Evolutionary conservation across 2,329 filamentous ascomycete genomes (phyloP).

Genomic region (Blastomyces silverae): DNA sequence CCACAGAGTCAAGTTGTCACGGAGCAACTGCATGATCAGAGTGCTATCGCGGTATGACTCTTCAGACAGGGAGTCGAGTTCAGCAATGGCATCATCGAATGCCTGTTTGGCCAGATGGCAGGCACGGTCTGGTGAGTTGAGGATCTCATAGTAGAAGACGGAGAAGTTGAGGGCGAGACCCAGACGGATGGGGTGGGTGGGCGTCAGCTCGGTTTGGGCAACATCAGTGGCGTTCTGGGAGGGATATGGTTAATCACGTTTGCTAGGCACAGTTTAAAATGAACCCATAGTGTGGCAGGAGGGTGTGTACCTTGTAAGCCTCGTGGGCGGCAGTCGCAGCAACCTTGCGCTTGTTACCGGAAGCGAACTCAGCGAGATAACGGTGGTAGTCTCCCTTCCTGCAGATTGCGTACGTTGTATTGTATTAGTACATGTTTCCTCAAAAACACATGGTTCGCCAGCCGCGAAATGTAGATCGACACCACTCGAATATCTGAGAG

Average conservation of each 20-base stretch:
- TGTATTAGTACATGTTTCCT: slow-evolving; percentile 10
- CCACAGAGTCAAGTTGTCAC: slow-evolving; percentile 97
- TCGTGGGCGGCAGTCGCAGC: slow-evolving; percentile 82
- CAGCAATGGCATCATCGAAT: slow-evolving; percentile 96
- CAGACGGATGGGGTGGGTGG: slow-evolving; percentile 95
- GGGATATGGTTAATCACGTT: background rate
- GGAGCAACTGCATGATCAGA: slow-evolving; percentile 97
- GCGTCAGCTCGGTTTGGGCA: slow-evolving; percentile 93
- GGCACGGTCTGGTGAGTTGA: slow-evolving; percentile 94
- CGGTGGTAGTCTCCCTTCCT: slow-evolving; percentile 98
- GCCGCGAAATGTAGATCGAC: background rate
- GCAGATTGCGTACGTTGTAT: slow-evolving; percentile 22
- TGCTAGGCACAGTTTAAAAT: background rate
- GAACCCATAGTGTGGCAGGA: background rate
- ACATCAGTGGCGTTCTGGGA: slow-evolving; percentile 91
- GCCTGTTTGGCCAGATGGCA: slow-evolving; percentile 99
- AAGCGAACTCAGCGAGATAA: slow-evolving; percentile 88
- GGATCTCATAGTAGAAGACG: slow-evolving; percentile 98
- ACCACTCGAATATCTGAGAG: background rate
- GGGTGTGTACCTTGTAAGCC: slow-evolving; percentile 81
- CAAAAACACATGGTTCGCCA: slow-evolving; percentile 6
- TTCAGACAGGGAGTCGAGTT: slow-evolving; percentile 95
- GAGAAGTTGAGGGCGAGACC: slow-evolving; percentile 98
- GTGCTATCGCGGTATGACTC: slow-evolving; percentile 99
- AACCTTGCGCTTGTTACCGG: slow-evolving; percentile 84